Evolutionary conservation across 1,284 basidiomycete genomes (phyloP).

Genomic region (Neolentinus lepideus): DNA sequence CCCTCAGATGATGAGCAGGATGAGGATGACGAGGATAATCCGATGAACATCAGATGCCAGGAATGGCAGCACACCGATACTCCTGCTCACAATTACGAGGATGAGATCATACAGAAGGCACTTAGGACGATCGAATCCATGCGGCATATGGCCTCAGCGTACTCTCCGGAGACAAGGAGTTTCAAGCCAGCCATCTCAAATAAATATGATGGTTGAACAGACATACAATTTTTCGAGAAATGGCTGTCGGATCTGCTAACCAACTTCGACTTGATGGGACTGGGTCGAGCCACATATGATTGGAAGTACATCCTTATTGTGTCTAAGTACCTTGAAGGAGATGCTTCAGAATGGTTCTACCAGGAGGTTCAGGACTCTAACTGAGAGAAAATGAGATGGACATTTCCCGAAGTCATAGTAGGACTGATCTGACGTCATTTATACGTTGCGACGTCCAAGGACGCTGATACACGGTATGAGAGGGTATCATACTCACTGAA

Average conservation of each 20-base stretch:
- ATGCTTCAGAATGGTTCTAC: neutral
- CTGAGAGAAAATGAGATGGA: neutral
- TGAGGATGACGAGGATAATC: neutral
- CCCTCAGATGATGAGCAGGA: neutral
- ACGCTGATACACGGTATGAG: neutral
- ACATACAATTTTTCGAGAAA: neutral
- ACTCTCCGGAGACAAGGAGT: neutral
- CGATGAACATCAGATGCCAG: neutral
- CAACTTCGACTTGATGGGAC: neutral
- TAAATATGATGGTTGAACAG: neutral
- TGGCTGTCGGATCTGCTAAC: neutral
- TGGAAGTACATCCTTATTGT: neutral
- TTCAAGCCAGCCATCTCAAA: neutral
- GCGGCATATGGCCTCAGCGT: neutral
- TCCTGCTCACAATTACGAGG: neutral
- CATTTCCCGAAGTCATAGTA: no score
- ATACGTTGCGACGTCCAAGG: neutral
- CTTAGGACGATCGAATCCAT: neutral
- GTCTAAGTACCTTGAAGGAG: neutral
- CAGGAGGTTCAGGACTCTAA: neutral
- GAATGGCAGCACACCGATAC: neutral
- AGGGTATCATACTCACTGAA: neutral
- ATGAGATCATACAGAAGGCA: neutral
- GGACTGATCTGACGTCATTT: neutral
- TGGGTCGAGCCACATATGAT: neutral